Conservation (phyloP, 2,329 filamentous ascomycete species). For the Tricladium varicosporioides region DNA sequence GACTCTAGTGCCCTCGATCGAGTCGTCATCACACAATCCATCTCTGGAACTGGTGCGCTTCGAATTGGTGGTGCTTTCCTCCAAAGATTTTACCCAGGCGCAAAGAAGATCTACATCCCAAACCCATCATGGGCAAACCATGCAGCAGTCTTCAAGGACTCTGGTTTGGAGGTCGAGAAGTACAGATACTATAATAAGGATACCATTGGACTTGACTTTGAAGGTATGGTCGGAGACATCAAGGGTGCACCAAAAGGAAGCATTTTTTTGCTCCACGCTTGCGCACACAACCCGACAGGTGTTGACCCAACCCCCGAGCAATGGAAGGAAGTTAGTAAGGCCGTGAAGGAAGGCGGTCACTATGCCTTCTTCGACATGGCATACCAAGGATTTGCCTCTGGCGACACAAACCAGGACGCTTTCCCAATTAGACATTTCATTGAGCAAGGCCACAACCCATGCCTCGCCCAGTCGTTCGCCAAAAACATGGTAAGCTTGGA, state of each 20-base stretch:
- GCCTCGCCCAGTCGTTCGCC: conserved; percentile 90
- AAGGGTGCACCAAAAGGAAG: conserved; percentile 83
- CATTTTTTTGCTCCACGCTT: conserved; percentile 92
- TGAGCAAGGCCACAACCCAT: conserved; percentile 84
- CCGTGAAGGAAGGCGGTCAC: conserved; percentile 82
- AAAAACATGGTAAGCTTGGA: conserved; percentile 84
- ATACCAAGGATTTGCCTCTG: conserved; percentile 96
- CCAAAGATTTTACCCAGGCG: conserved; percentile 82
- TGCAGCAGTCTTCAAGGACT: conserved; percentile 92
- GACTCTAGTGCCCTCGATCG: conserved; percentile 75
- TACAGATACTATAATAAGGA: conserved; percentile 99
- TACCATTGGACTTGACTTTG: conserved; percentile 96
- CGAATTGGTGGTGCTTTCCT: conserved; percentile 94
- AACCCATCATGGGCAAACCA: conserved; percentile 98
- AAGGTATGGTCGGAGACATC: conserved; percentile 87
- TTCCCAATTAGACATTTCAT: conserved; percentile 94
- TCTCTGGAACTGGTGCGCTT: conserved; percentile 95
- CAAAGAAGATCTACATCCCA: conserved; percentile 96
- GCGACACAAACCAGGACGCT: conserved; percentile 87
- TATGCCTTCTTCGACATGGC: conserved; percentile 99
- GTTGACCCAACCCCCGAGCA: conserved; percentile 90
- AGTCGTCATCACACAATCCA: conserved; percentile 92
- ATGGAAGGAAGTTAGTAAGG: conserved; percentile 86
- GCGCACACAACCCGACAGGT: conserved; percentile 96
- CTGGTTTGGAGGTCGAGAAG: conserved; percentile 85